Percentiles rank a stretch among this genome's conserved stretches.
Conservation (phyloP, 768 basidiomycete species). For the Panaeolus papilionaceus region DNA sequence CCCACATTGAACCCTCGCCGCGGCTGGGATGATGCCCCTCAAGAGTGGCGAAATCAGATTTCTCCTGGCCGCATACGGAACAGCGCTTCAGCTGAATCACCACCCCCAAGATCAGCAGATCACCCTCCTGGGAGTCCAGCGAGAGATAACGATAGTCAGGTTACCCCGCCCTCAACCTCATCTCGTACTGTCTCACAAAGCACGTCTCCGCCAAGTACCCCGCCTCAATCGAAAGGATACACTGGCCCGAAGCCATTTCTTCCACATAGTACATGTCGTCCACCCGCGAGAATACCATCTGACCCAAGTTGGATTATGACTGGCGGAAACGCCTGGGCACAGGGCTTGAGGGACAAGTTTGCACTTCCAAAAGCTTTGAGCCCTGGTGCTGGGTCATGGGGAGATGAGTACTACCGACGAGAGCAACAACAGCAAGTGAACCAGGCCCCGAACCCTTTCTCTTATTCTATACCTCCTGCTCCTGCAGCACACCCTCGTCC, state of each 20-base stretch:
- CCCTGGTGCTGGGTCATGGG: constrained; percentile 1
- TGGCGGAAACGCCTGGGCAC: constrained; percentile 33
- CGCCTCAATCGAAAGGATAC: background rate
- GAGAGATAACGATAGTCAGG: background rate
- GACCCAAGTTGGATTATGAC: constrained; percentile 34
- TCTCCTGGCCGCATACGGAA: background rate
- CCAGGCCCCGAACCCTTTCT: background rate
- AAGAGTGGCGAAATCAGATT: constrained; percentile 4
- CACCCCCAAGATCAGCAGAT: background rate
- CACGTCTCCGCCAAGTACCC: constrained; percentile 5
- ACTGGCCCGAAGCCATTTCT: constrained; percentile 26
- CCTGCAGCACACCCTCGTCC: background rate
- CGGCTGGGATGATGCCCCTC: constrained; percentile 5
- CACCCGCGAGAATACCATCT: constrained; percentile 27
- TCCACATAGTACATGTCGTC: constrained; percentile 22
- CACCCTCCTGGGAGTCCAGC: background rate
- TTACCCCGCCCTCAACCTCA: background rate
- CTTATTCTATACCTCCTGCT: background rate
- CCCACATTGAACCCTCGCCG: background rate
- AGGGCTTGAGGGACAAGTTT: background rate
- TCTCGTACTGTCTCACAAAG: constrained; percentile 1
- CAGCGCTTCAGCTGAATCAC: background rate
- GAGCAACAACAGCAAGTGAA: background rate
- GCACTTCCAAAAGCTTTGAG: background rate
- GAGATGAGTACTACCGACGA: background rate